These are phyloP conservation scores for Coemansia sp. DNA, from an alignment of 192 early-diverging fungal species.

Conservation along the genomic window DNA sequence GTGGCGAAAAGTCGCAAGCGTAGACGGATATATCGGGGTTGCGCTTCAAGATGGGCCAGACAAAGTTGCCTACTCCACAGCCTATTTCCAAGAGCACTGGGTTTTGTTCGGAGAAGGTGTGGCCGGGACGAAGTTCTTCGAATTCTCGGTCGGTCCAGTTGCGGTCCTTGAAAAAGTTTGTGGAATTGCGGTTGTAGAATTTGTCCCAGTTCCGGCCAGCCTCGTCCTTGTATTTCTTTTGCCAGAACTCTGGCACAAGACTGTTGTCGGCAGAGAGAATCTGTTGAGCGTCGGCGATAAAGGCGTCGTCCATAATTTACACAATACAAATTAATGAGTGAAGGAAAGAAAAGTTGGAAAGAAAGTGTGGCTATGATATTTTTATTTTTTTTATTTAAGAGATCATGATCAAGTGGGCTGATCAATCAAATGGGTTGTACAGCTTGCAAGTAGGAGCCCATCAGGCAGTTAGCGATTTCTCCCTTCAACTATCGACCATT, in stretches of 20 bases:
- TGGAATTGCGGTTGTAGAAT: slow-evolving; percentile 82
- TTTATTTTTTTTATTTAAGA: not conserved
- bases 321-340: not conserved
- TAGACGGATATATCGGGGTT: slow-evolving; percentile 86
- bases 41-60: slow-evolving; percentile 88
- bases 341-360: not conserved
- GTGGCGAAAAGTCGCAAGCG: slow-evolving; percentile 88
- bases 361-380: not conserved
- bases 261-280: slow-evolving; percentile 66
- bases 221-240: slow-evolving; percentile 77
- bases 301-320: slow-evolving; percentile 50
- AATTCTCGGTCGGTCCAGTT: slow-evolving; percentile 96
- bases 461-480: slow-evolving; percentile 8
- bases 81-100: slow-evolving; percentile 84
- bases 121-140: slow-evolving; percentile 69
- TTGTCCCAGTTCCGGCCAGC: slow-evolving; percentile 80
- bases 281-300: slow-evolving; percentile 60
- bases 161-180: slow-evolving; percentile 95
- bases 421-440: not conserved
- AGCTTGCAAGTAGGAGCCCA: not conserved
- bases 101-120: slow-evolving; percentile 30
- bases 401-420: not conserved
- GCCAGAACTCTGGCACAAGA: slow-evolving; percentile 72
- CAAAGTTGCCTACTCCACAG: slow-evolving; percentile 96
- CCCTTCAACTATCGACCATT: slow-evolving; percentile 14